A percentile compares a stretch with the other conserved stretches of the same genome.
Conservation (phyloP, 2,329 filamentous ascomycete species). For the Phyllosticta capitalensis region DNA sequence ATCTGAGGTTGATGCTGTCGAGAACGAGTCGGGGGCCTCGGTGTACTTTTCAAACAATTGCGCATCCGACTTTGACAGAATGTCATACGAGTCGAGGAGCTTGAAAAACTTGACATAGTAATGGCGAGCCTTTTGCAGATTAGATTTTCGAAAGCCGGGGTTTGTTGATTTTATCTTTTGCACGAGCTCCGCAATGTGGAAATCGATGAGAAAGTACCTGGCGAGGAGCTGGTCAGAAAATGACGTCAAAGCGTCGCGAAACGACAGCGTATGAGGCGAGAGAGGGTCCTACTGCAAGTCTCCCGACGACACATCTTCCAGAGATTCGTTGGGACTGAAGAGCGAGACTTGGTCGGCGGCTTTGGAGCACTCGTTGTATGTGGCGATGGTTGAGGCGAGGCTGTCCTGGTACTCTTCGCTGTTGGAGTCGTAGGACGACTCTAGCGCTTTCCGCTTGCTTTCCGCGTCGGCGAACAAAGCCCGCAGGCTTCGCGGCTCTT, state of each 20-base stretch:
- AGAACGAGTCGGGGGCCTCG: slow-evolving; percentile 63
- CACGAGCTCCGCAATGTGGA: slow-evolving; percentile 69
- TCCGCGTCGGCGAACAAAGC: slow-evolving; percentile 48
- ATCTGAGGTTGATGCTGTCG: slow-evolving; percentile 56
- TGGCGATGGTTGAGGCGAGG: slow-evolving; percentile 55
- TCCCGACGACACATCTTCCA: slow-evolving; percentile 79
- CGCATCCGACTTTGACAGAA: slow-evolving; percentile 56
- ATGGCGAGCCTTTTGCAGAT: slow-evolving; percentile 54
- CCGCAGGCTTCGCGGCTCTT: slow-evolving; percentile 45
- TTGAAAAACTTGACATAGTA: slow-evolving; percentile 73
- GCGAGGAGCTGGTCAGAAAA: slow-evolving; percentile 8
- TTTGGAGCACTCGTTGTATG: slow-evolving; percentile 63
- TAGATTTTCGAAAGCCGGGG: slow-evolving; percentile 35
- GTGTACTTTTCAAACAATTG: slow-evolving; percentile 64
- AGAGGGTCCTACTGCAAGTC: slow-evolving; percentile 58
- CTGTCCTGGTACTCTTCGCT: slow-evolving; percentile 57
- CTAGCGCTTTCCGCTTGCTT: slow-evolving; percentile 46
- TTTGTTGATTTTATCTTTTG: slow-evolving; percentile 56
- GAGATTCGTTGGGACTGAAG: slow-evolving; percentile 81
- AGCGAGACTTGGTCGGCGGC: slow-evolving; percentile 63
- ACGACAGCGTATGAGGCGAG: slow-evolving; percentile 14
- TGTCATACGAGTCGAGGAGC: slow-evolving; percentile 66
- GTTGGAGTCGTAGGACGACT: slow-evolving; percentile 55
- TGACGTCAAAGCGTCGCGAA: not conserved
- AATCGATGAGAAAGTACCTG: slow-evolving; percentile 67